Evolutionary conservation across 2,329 filamentous ascomycete genomes (phyloP).

Genomic region (Eurotiales sp.): DNA sequence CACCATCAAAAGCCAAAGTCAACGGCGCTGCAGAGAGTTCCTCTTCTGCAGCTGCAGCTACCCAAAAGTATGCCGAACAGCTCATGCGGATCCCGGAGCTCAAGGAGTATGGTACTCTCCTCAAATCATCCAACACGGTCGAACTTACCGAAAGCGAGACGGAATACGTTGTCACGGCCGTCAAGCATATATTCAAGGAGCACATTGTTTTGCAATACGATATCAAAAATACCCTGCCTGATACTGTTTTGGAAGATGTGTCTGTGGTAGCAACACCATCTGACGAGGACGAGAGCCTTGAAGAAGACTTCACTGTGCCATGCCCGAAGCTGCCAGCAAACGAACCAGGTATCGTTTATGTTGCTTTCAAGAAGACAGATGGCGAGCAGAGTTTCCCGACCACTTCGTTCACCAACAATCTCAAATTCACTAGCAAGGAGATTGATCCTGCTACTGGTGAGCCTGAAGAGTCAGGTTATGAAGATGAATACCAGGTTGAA

Average conservation of each 20-base stretch:
- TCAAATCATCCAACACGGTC: constrained; percentile 82
- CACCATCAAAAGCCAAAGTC: constrained; percentile 67
- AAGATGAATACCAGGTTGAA: constrained; percentile 96
- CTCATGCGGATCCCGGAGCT: constrained; percentile 87
- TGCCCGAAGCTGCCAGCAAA: constrained; percentile 77
- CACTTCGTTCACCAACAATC: constrained; percentile 80
- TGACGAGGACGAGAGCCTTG: constrained; percentile 71
- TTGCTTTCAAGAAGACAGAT: constrained; percentile 80
- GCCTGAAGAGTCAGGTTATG: constrained; percentile 87
- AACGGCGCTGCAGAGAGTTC: constrained; percentile 68
- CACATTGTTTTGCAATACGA: constrained; percentile 95
- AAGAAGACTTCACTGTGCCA: constrained; percentile 90
- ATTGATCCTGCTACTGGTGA: constrained; percentile 93
- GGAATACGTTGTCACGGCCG: constrained; percentile 87
- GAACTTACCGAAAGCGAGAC: constrained; percentile 97
- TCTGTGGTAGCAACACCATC: constrained; percentile 75
- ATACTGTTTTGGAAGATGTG: constrained; percentile 85
- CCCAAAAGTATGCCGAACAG: constrained; percentile 85
- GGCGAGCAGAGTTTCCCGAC: constrained; percentile 74
- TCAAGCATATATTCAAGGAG: constrained; percentile 98
- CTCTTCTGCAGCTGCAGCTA: constrained; percentile 71
- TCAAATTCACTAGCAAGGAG: constrained; percentile 98
- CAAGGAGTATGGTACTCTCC: constrained; percentile 79
- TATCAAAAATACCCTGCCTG: constrained; percentile 92
- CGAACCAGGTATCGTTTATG: constrained; percentile 89